phyloP scores from a whole-genome alignment of 768 basidiomycete genomes.

The Lactifluus rugatus region DNA sequence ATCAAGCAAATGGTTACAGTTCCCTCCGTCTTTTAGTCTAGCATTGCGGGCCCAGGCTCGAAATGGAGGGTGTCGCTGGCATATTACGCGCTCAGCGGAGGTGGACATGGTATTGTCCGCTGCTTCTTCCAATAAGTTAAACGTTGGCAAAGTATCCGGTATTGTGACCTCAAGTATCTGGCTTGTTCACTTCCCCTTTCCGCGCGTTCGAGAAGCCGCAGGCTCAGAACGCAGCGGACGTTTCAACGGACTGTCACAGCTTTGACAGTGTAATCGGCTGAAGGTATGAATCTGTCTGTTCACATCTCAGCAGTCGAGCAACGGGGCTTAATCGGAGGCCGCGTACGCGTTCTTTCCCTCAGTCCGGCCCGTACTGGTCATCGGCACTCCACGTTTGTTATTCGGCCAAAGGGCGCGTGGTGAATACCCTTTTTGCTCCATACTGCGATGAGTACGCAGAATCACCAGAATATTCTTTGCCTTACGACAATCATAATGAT shows the following conservation, averaged over 20 bases:
- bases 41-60: background rate
- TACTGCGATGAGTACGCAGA: background rate
- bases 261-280: constrained; percentile 1
- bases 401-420: background rate
- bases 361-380: background rate
- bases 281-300: background rate
- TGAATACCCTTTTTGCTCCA: background rate
- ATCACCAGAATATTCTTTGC: background rate
- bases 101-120: background rate
- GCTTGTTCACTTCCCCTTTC: constrained; percentile 1
- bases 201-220: background rate
- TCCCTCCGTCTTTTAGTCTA: background rate
- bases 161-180: background rate
- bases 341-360: background rate
- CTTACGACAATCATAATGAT: background rate
- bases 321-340: background rate
- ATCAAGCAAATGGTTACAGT: background rate
- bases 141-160: background rate
- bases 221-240: background rate
- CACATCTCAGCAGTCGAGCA: background rate
- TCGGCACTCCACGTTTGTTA: background rate
- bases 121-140: background rate
- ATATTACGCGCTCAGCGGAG: background rate
- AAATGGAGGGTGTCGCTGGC: background rate
- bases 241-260: background rate